A percentile compares a stretch with the other conserved stretches of the same genome.
phyloP scores from a whole-genome alignment of 1,284 basidiomycete species.

The Mycosarcoma maydis region DNA sequence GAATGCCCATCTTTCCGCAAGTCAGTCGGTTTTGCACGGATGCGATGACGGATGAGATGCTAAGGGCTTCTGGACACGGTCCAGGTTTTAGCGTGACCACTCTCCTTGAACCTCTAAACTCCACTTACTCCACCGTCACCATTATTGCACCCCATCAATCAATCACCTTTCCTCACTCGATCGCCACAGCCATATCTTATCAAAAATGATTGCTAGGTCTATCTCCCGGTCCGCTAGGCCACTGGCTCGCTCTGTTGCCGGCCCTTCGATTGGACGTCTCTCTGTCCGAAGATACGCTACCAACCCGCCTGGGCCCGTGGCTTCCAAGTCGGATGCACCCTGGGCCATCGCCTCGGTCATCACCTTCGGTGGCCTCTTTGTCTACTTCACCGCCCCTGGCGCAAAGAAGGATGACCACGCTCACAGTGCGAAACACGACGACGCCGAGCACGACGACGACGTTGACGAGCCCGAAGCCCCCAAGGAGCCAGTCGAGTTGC shows the following conservation, averaged over 20 bases:
- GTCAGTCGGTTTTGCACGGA: too few species aligned
- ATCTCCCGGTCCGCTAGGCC: constrained; percentile 28
- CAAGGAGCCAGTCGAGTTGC: constrained; percentile 43
- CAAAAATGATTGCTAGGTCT: constrained; percentile 32
- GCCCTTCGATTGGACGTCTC: constrained; percentile 17
- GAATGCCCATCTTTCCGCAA: too few species aligned
- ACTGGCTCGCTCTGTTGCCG: constrained; percentile 17
- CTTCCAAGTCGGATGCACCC: constrained; percentile 35
- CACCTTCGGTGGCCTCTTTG: constrained; percentile 49
- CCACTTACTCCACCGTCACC: too few species aligned
- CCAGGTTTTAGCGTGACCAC: too few species aligned
- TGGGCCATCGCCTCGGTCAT: constrained; percentile 53
- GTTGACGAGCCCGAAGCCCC: constrained; percentile 16
- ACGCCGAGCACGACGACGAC: constrained; percentile 12
- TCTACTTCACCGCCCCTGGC: constrained; percentile 50
- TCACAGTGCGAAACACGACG: constrained; percentile 26
- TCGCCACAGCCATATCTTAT: background rate
- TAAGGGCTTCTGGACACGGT: too few species aligned
- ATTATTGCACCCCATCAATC: too few species aligned
- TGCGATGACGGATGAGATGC: too few species aligned
- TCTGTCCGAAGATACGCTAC: constrained; percentile 26
- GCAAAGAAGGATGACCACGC: constrained; percentile 28
- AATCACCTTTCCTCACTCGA: too few species aligned
- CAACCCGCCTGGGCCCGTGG: constrained; percentile 5
- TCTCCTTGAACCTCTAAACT: too few species aligned